Evolutionary conservation across 2,329 filamentous ascomycete species (phyloP).

Genomic region (Capronia coronata): DNA sequence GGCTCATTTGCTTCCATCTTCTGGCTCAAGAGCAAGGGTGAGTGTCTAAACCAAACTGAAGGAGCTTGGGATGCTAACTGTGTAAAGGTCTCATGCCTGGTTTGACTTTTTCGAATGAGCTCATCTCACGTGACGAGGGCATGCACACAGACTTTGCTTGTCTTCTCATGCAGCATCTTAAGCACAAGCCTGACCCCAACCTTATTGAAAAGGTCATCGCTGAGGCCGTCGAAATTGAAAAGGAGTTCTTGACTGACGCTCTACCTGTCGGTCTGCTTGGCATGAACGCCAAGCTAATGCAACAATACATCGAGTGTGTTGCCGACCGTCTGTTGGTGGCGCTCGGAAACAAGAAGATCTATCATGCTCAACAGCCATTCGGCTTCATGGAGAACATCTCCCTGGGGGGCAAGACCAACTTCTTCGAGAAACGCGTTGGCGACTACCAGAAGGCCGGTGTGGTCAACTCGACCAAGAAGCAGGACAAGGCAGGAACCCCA

Average conservation of each 20-base stretch:
- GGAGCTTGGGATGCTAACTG: neutral
- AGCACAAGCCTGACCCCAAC: slow-evolving; percentile 78
- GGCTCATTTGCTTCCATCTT: slow-evolving; percentile 98
- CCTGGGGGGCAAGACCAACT: slow-evolving; percentile 98
- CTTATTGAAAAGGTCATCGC: slow-evolving; percentile 81
- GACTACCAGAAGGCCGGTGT: slow-evolving; percentile 99
- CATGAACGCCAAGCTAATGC: slow-evolving; percentile 97
- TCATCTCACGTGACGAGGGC: slow-evolving; percentile 98
- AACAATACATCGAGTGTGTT: slow-evolving; percentile 99
- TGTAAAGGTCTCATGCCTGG: slow-evolving; percentile 75
- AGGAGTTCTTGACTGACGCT: slow-evolving; percentile 96
- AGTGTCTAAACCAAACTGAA: neutral
- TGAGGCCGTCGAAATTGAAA: slow-evolving; percentile 88
- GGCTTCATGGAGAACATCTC: slow-evolving; percentile 99
- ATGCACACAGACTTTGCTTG: slow-evolving; percentile 99
- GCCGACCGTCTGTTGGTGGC: slow-evolving; percentile 89
- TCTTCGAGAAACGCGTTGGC: slow-evolving; percentile 99
- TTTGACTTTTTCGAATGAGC: slow-evolving; percentile 98
- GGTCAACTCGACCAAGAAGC: slow-evolving; percentile 84
- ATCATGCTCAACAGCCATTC: slow-evolving; percentile 90
- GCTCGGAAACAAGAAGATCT: slow-evolving; percentile 89
- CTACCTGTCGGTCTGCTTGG: slow-evolving; percentile 87
- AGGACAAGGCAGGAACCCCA: slow-evolving; percentile 48
- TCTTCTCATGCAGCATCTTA: slow-evolving; percentile 93
- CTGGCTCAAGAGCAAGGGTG: slow-evolving; percentile 97